Evolutionary conservation across 1,284 basidiomycete genomes (phyloP).

Genomic region (Apiotrichum gracile): DNA sequence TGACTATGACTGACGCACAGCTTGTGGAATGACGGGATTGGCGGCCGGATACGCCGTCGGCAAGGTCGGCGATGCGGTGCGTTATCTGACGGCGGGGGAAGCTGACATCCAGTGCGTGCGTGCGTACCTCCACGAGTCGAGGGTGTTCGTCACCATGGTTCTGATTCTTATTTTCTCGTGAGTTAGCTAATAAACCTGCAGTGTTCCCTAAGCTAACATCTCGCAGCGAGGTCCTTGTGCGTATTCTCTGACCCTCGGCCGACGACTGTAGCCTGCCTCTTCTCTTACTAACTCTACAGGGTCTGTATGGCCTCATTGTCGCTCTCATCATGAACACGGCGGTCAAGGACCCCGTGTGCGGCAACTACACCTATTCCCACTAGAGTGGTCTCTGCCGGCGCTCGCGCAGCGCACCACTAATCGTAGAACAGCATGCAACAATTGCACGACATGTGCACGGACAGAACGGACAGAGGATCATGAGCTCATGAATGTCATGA

Average conservation of each 20-base stretch:
- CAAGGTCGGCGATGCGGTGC: constrained; percentile 84
- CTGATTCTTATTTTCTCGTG: constrained; percentile 52
- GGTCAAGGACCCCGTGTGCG: constrained; percentile 20
- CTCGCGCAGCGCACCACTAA: background rate
- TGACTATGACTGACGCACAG: background rate
- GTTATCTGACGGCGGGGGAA: constrained; percentile 30
- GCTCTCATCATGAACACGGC: constrained; percentile 53
- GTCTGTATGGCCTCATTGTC: constrained; percentile 55
- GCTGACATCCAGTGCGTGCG: constrained; percentile 48
- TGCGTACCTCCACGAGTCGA: constrained; percentile 54
- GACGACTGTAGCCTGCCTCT: background rate
- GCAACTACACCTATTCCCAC: background rate
- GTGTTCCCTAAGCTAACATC: background rate
- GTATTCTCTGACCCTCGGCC: background rate
- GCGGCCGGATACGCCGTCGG: constrained; percentile 99
- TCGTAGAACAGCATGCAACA: background rate
- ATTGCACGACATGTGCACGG: no score
- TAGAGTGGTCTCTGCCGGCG: background rate
- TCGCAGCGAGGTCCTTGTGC: constrained; percentile 33
- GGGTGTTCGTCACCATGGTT: constrained; percentile 72
- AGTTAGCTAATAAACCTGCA: constrained; percentile 2
- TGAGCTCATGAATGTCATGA: no score
- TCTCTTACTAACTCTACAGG: constrained; percentile 20
- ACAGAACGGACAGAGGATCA: no score
- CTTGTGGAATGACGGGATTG: constrained; percentile 57